Percentiles rank a stretch among this genome's conserved stretches.
These are phyloP conservation scores for Nakaseomyces sp. DNA, from an alignment of 1,139 yeast genomes.

Conservation along the genomic window DNA sequence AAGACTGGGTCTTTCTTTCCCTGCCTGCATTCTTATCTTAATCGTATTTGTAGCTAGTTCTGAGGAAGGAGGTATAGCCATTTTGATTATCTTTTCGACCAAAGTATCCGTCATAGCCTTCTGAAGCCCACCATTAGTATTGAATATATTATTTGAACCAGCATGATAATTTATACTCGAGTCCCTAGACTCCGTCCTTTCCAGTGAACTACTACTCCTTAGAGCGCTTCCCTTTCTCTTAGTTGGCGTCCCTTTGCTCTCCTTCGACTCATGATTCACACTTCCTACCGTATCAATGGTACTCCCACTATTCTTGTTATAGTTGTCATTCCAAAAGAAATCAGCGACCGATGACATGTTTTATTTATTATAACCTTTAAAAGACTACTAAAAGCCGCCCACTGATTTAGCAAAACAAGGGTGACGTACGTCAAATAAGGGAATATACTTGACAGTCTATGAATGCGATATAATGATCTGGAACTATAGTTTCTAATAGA, in stretches of 20 bases:
- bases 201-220: slow-evolving; percentile 4
- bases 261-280: slow-evolving; percentile 1
- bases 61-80: slow-evolving; percentile 62
- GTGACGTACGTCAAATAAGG: too few species aligned
- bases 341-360: slow-evolving; percentile 11
- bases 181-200: slow-evolving; percentile 4
- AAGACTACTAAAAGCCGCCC: too few species aligned
- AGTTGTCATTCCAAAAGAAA: slow-evolving; percentile 8
- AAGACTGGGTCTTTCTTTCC: slow-evolving; percentile 57
- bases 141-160: slow-evolving; percentile 5
- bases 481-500: too few species aligned
- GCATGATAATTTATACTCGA: slow-evolving; percentile 2
- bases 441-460: too few species aligned
- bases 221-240: background rate
- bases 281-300: slow-evolving; percentile 3
- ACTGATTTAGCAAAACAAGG: too few species aligned
- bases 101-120: slow-evolving; percentile 55
- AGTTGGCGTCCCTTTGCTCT: slow-evolving; percentile 1
- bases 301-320: slow-evolving; percentile 6
- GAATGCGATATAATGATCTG: too few species aligned
- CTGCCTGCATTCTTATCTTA: slow-evolving; percentile 46
- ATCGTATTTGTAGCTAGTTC: slow-evolving; percentile 33
- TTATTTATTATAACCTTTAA: too few species aligned
- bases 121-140: slow-evolving; percentile 17
- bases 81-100: slow-evolving; percentile 56